Evolutionary conservation across 2,329 filamentous ascomycete genomes (phyloP), one percentile per base, ranked within the genome.

Genomic region (Fusarium irregulare): DNA sequence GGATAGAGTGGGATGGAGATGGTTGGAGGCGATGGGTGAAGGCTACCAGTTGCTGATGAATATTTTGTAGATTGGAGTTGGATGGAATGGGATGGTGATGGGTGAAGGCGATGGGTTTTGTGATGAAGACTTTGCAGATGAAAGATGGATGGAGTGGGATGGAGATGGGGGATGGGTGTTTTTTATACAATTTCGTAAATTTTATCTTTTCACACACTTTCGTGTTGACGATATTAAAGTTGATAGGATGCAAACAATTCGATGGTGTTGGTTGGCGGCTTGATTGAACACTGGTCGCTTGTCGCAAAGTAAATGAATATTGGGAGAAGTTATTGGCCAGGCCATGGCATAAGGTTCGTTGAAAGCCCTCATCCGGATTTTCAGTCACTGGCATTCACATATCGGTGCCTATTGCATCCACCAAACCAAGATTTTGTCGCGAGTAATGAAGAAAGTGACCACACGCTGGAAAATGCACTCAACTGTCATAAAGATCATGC

Each of bases 401-500:
- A 4, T 34, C 16, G 32, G 32, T 34, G 32, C 32, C 16, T 18
- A 6, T 3, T 2, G 16, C 9, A 10, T 37, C 5, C 9, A 18
- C 16, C 16, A 18, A 37, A 37, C 16, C 6, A 6, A 37, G 16
- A 18, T 18, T 37, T 9, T 37, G 5, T 37, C 32, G 3, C 0
- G 16, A 6, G 11, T 10, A 34, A 1, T 10, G 16, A 4, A 4
- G 16, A 18, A 34, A 9, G 2, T 3, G 2, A 18, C 10, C 2
- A 30, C 28, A 30, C 6, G 2, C 7, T 34, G 32, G 4, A 6
- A 3, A 34, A 18, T 34, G 32, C 32, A 0, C 32, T 4, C 32
- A 34, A 5, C 0, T 34, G 4, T n/a, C 4, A 10, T 0, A 37
- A 3, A 4, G 1, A 18, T 7, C 6, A 37, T n/a, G 9, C 18